A percentile compares a stretch with the other conserved stretches of the same genome.
These are phyloP conservation scores for Magnusiomyces ingens DNA, from an alignment of 1,139 yeast species.

Conservation along the genomic window DNA sequence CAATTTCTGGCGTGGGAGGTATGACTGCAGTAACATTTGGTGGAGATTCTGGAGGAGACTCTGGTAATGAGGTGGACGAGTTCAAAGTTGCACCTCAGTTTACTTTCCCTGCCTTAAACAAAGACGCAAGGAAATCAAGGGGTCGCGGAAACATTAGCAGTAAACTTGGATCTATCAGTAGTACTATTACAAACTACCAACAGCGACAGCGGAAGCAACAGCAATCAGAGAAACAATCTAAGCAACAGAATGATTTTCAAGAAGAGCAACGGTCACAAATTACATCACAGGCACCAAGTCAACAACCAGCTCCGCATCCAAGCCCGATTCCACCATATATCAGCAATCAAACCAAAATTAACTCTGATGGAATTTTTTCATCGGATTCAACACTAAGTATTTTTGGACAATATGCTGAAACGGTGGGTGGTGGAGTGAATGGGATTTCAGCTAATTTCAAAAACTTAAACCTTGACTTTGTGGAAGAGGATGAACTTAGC, in stretches of 20 bases:
- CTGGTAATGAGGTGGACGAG: not conserved
- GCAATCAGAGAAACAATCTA: not conserved
- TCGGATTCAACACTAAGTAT: not conserved
- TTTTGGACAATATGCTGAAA: not conserved
- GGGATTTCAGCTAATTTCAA: not conserved
- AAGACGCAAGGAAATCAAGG: not conserved
- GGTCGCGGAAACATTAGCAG: not conserved
- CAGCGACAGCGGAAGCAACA: not conserved
- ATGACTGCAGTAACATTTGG: not conserved
- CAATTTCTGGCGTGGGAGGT: not conserved
- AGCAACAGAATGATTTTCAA: not conserved
- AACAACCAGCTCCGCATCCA: not conserved
- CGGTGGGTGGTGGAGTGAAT: not conserved
- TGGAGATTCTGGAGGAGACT: not conserved
- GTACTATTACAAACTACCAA: not conserved
- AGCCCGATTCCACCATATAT: not conserved
- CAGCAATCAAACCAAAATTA: not conserved
- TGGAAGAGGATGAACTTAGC: not conserved
- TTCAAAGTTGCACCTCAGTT: not conserved
- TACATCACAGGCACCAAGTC: not conserved
- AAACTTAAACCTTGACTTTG: not conserved
- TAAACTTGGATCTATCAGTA: not conserved
- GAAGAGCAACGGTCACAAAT: too few species aligned
- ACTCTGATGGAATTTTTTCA: not conserved
- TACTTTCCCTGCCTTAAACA: not conserved